Base-by-base conservation (phyloP, 2,329 filamentous ascomycete species). In the Plenodomus tracheiphilus region DNA sequence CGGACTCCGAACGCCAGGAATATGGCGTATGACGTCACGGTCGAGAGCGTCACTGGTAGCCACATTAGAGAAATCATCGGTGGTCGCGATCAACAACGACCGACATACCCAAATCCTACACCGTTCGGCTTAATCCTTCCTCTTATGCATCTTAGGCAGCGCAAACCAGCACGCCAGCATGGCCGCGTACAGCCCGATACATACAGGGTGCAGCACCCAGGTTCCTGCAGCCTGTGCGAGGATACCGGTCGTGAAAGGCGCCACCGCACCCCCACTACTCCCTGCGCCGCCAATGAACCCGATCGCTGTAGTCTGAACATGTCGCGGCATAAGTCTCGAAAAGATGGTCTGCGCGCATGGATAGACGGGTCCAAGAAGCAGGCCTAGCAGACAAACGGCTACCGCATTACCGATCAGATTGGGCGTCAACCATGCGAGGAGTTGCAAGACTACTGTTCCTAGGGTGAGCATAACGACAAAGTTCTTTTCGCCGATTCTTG, bases 401-500 rank as follows among this genome's bases (percentile, higher is more conserved):
- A 81, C 74, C n/a, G 77, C 74, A 39, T 79, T 73, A 21, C 75
- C 76, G 46, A 77, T 75, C 32, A 92, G 75, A 65, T 90, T 89
- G 1, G 88, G 89, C 20, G 92, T 81, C 25, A 84, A 75, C 90
- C 90, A 94, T 9, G 89, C 85, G 20, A 94, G 76, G n/a, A 91
- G 70, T 72, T 94, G 83, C 55, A 93, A 88, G 0, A 80, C 74
- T 3, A 84, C 76, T 0, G 87, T 82, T 2, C 85, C 86, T 5
- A 77, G 60, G 0, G 84, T 80, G 32, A 90, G 78, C 2, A 75
- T 71, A 57, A 86, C 82, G 1, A 93, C 87, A 54, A 87, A 88
- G 5, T 70, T 68, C 65, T 84, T 87, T 75, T 93, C 88, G 42
- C 89, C 89, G 13, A 92, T 70, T 30, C 77, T 79, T 44, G 85